phyloP scores from a whole-genome alignment of 257 asterid species.

The Solanum peruvianum region DNA sequence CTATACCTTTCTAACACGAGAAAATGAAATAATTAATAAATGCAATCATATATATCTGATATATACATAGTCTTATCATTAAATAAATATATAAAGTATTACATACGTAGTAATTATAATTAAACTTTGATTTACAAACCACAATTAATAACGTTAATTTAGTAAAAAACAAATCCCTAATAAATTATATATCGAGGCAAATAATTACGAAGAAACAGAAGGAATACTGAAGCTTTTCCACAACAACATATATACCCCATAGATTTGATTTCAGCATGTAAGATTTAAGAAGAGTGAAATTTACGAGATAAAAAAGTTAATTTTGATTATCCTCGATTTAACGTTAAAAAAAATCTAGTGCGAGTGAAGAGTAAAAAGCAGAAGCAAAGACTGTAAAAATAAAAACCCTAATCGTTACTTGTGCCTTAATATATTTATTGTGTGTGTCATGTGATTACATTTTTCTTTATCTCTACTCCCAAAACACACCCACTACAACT shows the following conservation, averaged over 20 bases:
- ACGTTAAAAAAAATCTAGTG: background rate
- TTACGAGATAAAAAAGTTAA: background rate
- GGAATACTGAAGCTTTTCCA: background rate
- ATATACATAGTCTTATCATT: no score
- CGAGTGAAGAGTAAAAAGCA: background rate
- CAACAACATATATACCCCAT: background rate
- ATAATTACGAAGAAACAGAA: background rate
- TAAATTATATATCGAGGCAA: background rate
- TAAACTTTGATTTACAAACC: background rate
- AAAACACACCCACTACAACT: conserved; percentile 53
- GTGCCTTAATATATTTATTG: conserved; percentile 10
- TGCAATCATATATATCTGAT: no score
- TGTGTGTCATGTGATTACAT: conserved; percentile 29
- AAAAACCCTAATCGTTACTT: conserved; percentile 22
- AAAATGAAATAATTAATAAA: no score
- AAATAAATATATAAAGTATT: no score
- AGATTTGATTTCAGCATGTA: background rate
- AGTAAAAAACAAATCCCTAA: background rate
- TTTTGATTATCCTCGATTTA: no score
- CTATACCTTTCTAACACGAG: no score
- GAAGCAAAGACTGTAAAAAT: background rate
- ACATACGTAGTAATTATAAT: background rate
- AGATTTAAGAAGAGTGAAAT: no score
- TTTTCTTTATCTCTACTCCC: conserved; percentile 48
- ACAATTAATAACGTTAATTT: background rate